Evolutionary conservation across 2,329 filamentous ascomycete genomes (phyloP), one percentile per base, ranked within the genome.

Genomic region (Fusarium sulawesiense): DNA sequence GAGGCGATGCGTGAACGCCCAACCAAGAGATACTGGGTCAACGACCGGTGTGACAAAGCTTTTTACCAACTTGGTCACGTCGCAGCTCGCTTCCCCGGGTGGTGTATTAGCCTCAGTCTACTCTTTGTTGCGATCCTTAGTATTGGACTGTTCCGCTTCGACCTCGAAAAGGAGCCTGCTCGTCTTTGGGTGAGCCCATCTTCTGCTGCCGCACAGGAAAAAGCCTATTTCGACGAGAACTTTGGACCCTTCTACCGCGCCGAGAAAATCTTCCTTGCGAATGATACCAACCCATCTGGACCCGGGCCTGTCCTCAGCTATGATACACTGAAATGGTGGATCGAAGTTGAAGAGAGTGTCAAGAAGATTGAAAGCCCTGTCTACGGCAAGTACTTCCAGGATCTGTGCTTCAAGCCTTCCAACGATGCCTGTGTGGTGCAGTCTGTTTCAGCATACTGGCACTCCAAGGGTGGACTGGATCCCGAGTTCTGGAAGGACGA

Each of bases 241-340:
- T 99, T 99, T 78, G 97, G 96, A 0, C 94, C 95, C 0, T 99
- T 99, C 77, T 99, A 96, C 81, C 92, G 96, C 42, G 92, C 94
- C 0, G 93, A 99, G 79, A 96, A 99, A 80, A 89, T 91, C 1
- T 99, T 99, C 79, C 80, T 99, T 16, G 93, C 98, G 66, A 99
- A 98, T 69, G 94, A 98, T 72, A 94, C 90, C 1, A 78, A 86
- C 1, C 75, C 85, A 4, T 84, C 85, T 4, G 88, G 88, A 0
- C 86, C 89, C 4, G 90, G 92, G 0, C 92, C 93, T 1, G 93
- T 98, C 3, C 82, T 99, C 60, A 94, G 88, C 78, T 96, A 97
- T 72, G 93, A 98, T 11, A 98, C 92, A 0, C 84, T 99, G 12
- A 83, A 86, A 27, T 99, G 96, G 96, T 98, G 95, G 96, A 93